Percentiles rank a stretch among this genome's conserved stretches.
Evolutionary conservation across 2,329 filamentous ascomycete genomes (phyloP).

Genomic region (Trichoderma sp.): DNA sequence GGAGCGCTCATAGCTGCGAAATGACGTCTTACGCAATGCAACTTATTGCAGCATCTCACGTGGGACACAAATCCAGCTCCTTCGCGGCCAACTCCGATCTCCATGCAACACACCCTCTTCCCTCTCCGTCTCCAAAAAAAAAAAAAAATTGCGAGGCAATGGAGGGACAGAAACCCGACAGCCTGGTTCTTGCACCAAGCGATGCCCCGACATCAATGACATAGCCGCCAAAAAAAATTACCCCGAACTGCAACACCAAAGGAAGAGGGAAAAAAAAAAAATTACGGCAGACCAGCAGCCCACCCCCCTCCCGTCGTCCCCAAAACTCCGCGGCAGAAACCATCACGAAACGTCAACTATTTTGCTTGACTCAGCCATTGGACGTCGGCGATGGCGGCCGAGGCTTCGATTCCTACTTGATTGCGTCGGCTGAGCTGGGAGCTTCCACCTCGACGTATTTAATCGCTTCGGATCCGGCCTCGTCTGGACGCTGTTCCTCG

Average conservation of each 20-base stretch:
- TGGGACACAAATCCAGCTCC: not conserved
- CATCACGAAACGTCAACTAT: constrained; percentile 48
- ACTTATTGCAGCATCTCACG: not conserved
- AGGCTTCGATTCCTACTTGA: constrained; percentile 20
- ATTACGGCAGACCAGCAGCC: not conserved
- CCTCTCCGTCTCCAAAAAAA: not conserved
- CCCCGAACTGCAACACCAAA: not conserved
- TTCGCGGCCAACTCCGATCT: constrained; percentile 1
- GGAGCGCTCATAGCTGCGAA: not conserved
- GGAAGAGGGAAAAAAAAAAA: too few species aligned
- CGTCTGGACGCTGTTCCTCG: not conserved
- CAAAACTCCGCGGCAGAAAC: constrained; percentile 49
- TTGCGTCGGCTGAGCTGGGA: constrained; percentile 3
- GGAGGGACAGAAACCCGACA: not conserved
- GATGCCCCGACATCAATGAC: not conserved
- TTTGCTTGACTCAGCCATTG: constrained; percentile 30
- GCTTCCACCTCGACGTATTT: not conserved
- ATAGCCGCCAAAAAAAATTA: not conserved
- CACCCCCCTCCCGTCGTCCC: constrained; percentile 29
- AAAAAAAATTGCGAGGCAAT: too few species aligned
- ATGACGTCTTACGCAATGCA: constrained; percentile 1
- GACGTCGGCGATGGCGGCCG: constrained; percentile 33
- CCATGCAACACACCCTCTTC: not conserved
- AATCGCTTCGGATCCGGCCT: not conserved
- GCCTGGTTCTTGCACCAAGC: not conserved